phyloP scores from a whole-genome alignment of 108 stramenopile species.

The Cyclotella sp. region DNA sequence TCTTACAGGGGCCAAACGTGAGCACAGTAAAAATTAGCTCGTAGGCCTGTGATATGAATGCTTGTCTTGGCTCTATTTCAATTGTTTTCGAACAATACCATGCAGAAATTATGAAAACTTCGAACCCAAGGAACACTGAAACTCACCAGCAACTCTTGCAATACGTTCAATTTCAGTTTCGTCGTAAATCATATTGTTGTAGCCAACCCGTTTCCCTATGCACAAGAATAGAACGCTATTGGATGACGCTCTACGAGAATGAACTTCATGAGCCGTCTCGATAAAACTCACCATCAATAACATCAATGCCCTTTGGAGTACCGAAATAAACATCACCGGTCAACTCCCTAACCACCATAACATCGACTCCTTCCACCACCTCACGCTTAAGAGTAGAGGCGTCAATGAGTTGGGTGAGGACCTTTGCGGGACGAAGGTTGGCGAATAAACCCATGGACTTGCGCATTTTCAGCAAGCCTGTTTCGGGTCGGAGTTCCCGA shows the following conservation, averaged over 20 bases:
- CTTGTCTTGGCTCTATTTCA: not conserved
- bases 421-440: conserved; percentile 98
- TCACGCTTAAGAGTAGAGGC: conserved; percentile 96
- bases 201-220: conserved; percentile 86
- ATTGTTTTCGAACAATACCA: not conserved
- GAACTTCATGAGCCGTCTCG: too few species aligned
- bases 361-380: conserved; percentile 97
- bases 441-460: conserved; percentile 96
- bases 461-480: conserved; percentile 95
- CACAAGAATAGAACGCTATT: too few species aligned
- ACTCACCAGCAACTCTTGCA: conserved; percentile 84
- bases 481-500: conserved; percentile 93
- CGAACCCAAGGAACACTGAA: not conserved
- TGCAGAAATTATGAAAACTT: not conserved
- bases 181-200: conserved; percentile 99
- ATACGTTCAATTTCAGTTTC: conserved; percentile 95
- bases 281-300: conserved; percentile 71
- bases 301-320: conserved; percentile 96
- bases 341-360: conserved; percentile 98
- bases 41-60: conserved; percentile 49
- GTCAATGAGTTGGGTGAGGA: conserved; percentile 91
- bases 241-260: not conserved
- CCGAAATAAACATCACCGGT: conserved; percentile 99
- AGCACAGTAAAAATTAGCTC: conserved; percentile 33
- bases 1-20: conserved; percentile 59